Conservation (phyloP, 768 basidiomycete species). For the Boletus rufocinnamomeus region DNA sequence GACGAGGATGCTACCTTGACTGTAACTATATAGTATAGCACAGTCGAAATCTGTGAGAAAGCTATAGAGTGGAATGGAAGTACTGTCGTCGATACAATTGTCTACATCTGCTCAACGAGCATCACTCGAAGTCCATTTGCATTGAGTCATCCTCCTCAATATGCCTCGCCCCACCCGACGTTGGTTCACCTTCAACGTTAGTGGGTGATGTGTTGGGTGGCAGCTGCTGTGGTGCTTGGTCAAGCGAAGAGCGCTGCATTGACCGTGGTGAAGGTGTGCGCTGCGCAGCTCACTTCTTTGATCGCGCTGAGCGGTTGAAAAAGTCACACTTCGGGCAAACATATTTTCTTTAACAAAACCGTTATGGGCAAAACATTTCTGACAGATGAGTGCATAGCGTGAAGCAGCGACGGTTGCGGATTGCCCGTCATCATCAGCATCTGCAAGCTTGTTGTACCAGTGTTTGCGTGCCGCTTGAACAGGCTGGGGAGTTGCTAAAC, state of each 20-base stretch:
- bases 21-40: conserved; percentile 8
- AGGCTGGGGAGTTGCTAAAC: conserved; percentile 41
- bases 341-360: conserved; percentile 85
- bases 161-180: neutral
- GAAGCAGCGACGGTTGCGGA: conserved; percentile 42
- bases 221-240: conserved; percentile 8
- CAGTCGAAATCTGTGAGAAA: neutral
- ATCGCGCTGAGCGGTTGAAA: conserved; percentile 62
- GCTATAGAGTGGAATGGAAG: conserved; percentile 8
- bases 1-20: neutral
- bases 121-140: conserved; percentile 19
- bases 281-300: conserved; percentile 30
- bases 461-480: conserved; percentile 61
- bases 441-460: conserved; percentile 88
- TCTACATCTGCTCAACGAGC: neutral
- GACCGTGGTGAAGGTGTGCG: conserved; percentile 34
- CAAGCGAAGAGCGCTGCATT: conserved; percentile 11
- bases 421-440: conserved; percentile 69
- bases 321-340: conserved; percentile 83
- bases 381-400: conserved; percentile 85
- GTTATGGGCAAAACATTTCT: conserved; percentile 85
- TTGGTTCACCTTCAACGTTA: conserved; percentile 2
- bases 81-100: neutral
- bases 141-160: conserved; percentile 9
- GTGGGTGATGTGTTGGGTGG: neutral